Evolutionary conservation across 768 basidiomycete genomes (phyloP).

Genomic region (Gyrodon lividus): DNA sequence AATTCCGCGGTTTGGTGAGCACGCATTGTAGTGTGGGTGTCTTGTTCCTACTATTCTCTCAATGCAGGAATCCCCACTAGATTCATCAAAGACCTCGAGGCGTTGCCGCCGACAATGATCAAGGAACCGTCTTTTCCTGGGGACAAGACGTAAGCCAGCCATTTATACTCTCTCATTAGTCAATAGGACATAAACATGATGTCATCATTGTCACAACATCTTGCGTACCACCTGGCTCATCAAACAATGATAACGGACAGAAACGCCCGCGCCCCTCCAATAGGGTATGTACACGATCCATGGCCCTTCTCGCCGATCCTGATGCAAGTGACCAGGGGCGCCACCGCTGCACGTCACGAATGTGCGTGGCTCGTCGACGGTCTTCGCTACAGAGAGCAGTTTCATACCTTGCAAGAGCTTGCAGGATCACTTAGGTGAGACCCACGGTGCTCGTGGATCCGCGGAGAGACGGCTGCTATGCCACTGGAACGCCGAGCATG

Average conservation of each 20-base stretch:
- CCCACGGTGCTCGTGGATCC: constrained; percentile 5
- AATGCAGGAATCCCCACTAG: too few relatives aligned
- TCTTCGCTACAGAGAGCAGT: neutral
- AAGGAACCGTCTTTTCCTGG: neutral
- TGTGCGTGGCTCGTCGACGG: neutral
- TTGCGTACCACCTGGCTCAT: too few relatives aligned
- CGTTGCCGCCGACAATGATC: too few relatives aligned
- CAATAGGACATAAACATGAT: constrained; percentile 5
- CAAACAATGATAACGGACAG: neutral
- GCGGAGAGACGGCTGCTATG: neutral
- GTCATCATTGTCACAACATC: neutral
- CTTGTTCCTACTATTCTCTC: too few relatives aligned
- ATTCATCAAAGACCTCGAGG: too few relatives aligned
- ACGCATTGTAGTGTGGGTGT: too few relatives aligned
- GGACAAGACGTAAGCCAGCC: neutral
- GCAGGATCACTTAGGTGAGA: neutral
- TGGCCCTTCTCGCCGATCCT: neutral
- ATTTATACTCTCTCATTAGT: neutral
- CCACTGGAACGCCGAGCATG: neutral
- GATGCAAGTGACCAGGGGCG: neutral
- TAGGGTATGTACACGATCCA: neutral
- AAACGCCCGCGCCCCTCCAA: neutral
- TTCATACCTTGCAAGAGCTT: neutral
- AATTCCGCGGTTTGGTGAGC: too few relatives aligned
- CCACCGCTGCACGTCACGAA: neutral